A percentile compares a stretch with the other conserved stretches of the same genome.
These are phyloP conservation scores for Myriangium duriaei DNA, from an alignment of 2,329 filamentous ascomycete genomes.

Conservation along the genomic window DNA sequence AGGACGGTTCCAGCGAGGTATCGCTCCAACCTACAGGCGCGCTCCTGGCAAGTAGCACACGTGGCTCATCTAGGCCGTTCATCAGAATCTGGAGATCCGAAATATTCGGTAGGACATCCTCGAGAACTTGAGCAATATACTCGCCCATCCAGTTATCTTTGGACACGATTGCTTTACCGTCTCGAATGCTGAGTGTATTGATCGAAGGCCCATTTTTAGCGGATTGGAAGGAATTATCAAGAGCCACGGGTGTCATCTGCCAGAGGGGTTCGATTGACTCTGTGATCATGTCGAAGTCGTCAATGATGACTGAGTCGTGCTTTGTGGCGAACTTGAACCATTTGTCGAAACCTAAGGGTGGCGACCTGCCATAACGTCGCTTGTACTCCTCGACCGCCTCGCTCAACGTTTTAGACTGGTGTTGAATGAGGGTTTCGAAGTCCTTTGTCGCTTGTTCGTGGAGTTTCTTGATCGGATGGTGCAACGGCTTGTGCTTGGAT, in stretches of 20 bases:
- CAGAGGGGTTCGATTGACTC: constrained; percentile 80
- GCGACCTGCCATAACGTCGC: constrained; percentile 65
- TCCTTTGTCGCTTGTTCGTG: neutral
- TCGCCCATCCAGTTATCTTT: constrained; percentile 6
- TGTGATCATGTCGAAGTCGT: constrained; percentile 84
- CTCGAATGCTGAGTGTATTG: neutral
- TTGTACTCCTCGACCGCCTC: constrained; percentile 73
- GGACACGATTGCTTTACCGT: neutral
- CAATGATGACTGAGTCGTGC: constrained; percentile 64
- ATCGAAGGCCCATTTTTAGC: neutral
- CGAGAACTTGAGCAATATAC: neutral
- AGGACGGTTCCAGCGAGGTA: neutral
- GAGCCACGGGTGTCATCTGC: constrained; percentile 24
- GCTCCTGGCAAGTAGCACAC: constrained; percentile 3
- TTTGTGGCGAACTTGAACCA: constrained; percentile 80
- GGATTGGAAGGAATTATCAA: neutral
- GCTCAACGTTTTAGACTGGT: constrained; percentile 57
- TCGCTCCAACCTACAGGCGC: neutral
- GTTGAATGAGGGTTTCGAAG: neutral
- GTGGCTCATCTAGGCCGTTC: constrained; percentile 8
- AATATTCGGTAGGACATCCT: neutral
- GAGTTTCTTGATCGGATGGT: neutral
- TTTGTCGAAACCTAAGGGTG: constrained; percentile 84
- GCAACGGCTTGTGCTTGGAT: too few relatives aligned
- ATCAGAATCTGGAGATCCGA: constrained; percentile 6